Base-by-base conservation (phyloP, 345 rosid species). In the Eucalyptus pauciflora region DNA sequence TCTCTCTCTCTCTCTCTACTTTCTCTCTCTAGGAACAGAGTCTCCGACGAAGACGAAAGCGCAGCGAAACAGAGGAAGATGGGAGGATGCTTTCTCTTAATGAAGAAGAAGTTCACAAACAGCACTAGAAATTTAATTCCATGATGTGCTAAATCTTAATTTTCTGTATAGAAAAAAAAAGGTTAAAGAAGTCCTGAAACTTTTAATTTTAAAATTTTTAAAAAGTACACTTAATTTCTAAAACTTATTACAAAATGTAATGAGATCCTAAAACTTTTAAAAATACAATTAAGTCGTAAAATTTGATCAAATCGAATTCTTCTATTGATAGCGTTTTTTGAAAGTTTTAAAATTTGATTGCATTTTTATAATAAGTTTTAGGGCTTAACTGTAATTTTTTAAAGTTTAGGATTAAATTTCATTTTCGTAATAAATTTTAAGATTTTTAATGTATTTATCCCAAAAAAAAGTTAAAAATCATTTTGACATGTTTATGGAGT, bases 271-370 rank as follows among this genome's bases (percentile, higher is more conserved):
- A 52, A 52, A 52, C 4, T 52, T 52, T 3, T 18, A 52, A 52
- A 51, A 7, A 2, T 0, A 0, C 6, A 51, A 3, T 17, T 2
- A 51, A 6, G 0, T 16, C 1, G 8, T 51, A 51, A 51, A 51
- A 51, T 51, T 51, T 51, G 22, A 51, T 51, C 8, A 51, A 51
- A 51, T 7, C 0, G 7, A 0, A 0, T 16, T 6, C 1, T 51
- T 51, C 0, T 8, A 51, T 6, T 16, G 0, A 51, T 6, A 51
- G 0, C 0, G 16, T 0, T 51, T 51, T 51, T 51, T 16, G 8
- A 16, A 51, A 51, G 0, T 2, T 51, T 51, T 16, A 51, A 16
- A 50, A 33, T 33, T 33, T 33, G 33, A 33, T 33, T 33, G 33
- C 33, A 50, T 0, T 51, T 51, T 16, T 0, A 6, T 51, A 1